Base-by-base conservation (phyloP, 2,329 filamentous ascomycete species). In the Zalaria obscura region DNA sequence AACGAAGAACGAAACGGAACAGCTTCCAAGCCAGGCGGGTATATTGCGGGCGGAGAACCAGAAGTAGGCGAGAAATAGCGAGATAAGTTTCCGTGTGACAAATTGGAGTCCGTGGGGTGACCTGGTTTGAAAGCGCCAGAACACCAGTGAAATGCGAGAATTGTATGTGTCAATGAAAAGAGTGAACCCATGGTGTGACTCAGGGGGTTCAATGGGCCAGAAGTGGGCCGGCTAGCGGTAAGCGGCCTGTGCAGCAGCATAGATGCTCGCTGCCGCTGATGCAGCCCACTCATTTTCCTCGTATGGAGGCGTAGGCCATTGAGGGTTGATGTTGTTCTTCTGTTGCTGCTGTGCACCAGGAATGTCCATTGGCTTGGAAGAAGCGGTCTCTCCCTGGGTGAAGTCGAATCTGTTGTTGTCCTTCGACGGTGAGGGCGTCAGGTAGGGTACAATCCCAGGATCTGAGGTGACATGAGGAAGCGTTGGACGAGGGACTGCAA, bases 261-360 rank as follows among this genome's bases (percentile, higher is more conserved):
- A 82, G 50, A 88, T 87, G 62, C 82, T 87, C 4, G 84, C 82
- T 7, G 86, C 77, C 27, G 85, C 83, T 35, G 83, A 80, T 5
- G 82, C 78, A 11, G 82, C 86, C 89, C 88, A 96, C 58, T 94
- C 88, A 48, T 80, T 79, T 53, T 93, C 88, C 55, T 94, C 88
- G 52, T 95, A 94, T 3, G 91, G 89, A 25, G 91, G 91, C 10
- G 91, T 96, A 3, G 88, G 89, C 82, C 88, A 95, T 64, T 94
- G 91, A 33, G 78, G 71, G 41, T 70, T 57, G 29, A 57, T 63
- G 25, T 67, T 64, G 42, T 65, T 56, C 41, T 69, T 63, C 8
- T 62, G 65, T 54, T 67, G 66, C 36, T 74, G 72, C 56, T 76
- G 76, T 54, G 71, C 69, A 18, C 18, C 18, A 18, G 18, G 18